Percentiles rank a stretch among this genome's conserved stretches.
Conservation (phyloP, 179 eudicot species). For the Carnegiea gigantea region DNA sequence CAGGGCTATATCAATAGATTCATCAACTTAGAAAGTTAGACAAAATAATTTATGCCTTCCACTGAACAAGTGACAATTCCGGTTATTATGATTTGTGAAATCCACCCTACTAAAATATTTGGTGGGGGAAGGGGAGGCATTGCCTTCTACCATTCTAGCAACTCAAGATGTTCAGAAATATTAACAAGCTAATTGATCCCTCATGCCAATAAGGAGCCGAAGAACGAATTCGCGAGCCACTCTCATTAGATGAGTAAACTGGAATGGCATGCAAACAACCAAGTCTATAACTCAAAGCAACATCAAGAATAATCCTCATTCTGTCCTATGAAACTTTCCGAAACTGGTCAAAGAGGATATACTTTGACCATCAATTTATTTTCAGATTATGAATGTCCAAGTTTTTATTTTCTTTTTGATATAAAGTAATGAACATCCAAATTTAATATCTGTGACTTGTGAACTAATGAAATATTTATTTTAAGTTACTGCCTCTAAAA, state of each 20-base stretch:
- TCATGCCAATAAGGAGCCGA: not conserved
- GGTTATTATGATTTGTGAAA: not conserved
- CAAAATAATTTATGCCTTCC: not conserved
- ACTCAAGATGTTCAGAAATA: not conserved
- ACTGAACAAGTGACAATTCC: not conserved
- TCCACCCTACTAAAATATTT: not conserved
- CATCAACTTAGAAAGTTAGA: not conserved
- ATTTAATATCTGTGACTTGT: too few relatives aligned
- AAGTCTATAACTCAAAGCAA: not conserved
- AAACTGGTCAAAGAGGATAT: not conserved
- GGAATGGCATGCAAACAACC: not conserved
- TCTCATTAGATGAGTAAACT: not conserved
- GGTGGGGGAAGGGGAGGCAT: too few relatives aligned
- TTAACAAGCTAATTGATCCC: not conserved
- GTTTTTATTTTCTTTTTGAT: too few relatives aligned
- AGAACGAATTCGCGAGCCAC: not conserved
- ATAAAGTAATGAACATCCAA: too few relatives aligned
- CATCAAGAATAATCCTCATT: too few relatives aligned
- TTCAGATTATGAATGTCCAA: too few relatives aligned
- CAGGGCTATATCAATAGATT: too few relatives aligned
- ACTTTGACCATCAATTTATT: too few relatives aligned
- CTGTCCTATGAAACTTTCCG: not conserved
- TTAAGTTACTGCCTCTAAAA: too few relatives aligned
- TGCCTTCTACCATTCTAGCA: not conserved
- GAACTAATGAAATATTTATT: too few relatives aligned